phyloP scores from a whole-genome alignment of 805 yeast genomes.

The Yarrowia divulgata region DNA sequence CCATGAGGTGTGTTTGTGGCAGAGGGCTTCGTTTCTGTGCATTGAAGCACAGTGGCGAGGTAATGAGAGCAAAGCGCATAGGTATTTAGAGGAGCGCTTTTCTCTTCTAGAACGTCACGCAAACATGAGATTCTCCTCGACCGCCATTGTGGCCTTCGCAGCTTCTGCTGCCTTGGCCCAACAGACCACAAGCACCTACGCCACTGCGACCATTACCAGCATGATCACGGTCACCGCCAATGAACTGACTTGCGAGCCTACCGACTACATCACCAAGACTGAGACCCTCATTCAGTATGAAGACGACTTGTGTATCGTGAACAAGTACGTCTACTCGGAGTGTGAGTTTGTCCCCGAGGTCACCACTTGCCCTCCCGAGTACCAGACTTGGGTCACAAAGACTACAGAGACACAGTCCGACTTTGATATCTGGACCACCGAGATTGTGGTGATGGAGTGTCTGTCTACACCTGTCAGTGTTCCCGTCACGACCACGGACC shows the following conservation, averaged over 20 bases:
- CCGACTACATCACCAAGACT: slow-evolving; percentile 6
- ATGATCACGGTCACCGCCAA: neutral
- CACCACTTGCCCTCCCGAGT: slow-evolving; percentile 26
- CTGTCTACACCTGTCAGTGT: neutral
- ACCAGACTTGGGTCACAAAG: slow-evolving; percentile 7
- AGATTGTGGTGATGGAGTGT: neutral
- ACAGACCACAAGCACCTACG: slow-evolving; percentile 6
- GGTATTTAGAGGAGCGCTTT: neutral
- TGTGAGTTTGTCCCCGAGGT: neutral
- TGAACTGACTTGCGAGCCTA: neutral
- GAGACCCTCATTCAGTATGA: neutral
- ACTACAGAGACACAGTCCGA: neutral
- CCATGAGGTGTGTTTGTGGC: neutral
- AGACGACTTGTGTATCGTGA: neutral
- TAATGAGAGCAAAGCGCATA: neutral
- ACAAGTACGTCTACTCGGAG: neutral
- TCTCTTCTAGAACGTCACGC: neutral
- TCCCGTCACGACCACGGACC: neutral
- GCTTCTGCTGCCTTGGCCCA: slow-evolving; percentile 6
- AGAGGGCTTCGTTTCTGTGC: neutral
- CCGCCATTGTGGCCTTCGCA: slow-evolving; percentile 14
- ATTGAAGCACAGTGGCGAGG: neutral
- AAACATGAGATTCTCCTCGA: slow-evolving; percentile 12
- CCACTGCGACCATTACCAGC: slow-evolving; percentile 9
- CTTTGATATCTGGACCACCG: neutral